A percentile compares a stretch with the other conserved stretches of the same genome.
These are phyloP conservation scores for Aureobasidium sp. DNA, from an alignment of 2,329 filamentous ascomycete genomes.

Conservation along the genomic window DNA sequence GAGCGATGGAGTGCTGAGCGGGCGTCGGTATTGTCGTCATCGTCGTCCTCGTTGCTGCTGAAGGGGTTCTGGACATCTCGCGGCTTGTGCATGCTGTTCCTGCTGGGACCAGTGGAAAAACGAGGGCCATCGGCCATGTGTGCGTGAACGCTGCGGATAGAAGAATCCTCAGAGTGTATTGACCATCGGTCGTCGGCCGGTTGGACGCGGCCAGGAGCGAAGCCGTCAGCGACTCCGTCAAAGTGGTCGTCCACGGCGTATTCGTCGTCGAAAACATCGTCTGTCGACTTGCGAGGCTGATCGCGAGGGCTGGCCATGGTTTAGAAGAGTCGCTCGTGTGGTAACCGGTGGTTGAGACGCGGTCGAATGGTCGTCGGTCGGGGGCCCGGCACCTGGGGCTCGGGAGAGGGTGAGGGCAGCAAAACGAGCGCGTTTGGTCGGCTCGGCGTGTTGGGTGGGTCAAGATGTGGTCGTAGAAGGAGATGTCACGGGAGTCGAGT, in stretches of 20 bases:
- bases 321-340: neutral
- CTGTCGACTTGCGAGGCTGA: neutral
- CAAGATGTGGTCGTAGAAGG: neutral
- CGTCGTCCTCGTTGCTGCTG: conserved; percentile 26
- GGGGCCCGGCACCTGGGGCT: conserved; percentile 10
- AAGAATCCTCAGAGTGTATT: conserved; percentile 18
- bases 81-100: conserved; percentile 28
- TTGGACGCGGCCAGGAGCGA: conserved; percentile 30
- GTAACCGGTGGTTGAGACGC: neutral
- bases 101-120: neutral
- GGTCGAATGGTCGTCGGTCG: neutral
- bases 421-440: conserved; percentile 10
- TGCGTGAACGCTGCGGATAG: conserved; percentile 24
- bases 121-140: conserved; percentile 17
- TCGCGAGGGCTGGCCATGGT: conserved; percentile 6
- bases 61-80: conserved; percentile 25
- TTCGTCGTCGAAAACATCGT: conserved; percentile 42
- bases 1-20: conserved; percentile 17
- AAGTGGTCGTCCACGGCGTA: conserved; percentile 32
- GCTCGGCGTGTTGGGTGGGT: neutral
- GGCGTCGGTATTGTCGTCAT: conserved; percentile 18
- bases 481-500: neutral
- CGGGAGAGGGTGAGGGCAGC: neutral
- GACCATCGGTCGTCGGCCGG: conserved; percentile 16
- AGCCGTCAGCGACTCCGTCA: conserved; percentile 39